These are phyloP conservation scores for Penicillium turbatum DNA, from an alignment of 495 filamentous ascomycete species.

Conservation along the genomic window DNA sequence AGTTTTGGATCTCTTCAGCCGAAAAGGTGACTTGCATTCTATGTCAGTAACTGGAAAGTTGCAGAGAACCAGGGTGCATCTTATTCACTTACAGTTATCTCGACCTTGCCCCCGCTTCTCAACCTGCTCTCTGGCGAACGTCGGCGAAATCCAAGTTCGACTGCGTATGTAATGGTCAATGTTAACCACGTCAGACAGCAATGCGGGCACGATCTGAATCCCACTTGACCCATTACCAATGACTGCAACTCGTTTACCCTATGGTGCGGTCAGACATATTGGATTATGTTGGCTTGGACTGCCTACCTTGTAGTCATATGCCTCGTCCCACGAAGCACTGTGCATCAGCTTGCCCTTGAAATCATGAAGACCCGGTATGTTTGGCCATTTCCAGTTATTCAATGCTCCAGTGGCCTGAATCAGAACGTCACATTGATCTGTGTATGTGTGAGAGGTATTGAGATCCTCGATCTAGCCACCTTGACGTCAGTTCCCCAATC, in stretches of 20 bases:
- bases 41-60: not conserved
- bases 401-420: constrained; percentile 43
- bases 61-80: too few species aligned
- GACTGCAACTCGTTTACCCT: constrained; percentile 48
- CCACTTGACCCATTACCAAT: constrained; percentile 52
- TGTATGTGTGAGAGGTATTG: too few species aligned
- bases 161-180: constrained; percentile 43
- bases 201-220: constrained; percentile 57
- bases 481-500: too few species aligned
- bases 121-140: constrained; percentile 32
- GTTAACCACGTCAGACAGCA: constrained; percentile 50
- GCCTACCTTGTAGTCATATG: constrained; percentile 31
- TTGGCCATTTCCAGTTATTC: constrained; percentile 55
- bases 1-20: constrained; percentile 42
- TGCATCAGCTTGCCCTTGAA: constrained; percentile 55
- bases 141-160: constrained; percentile 43
- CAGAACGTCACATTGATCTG: too few species aligned
- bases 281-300: too few species aligned
- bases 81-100: constrained; percentile 32
- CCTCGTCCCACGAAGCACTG: constrained; percentile 49
- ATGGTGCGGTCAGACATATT: constrained; percentile 15
- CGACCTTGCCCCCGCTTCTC: constrained; percentile 26
- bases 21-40: constrained; percentile 31
- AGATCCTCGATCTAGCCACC: too few species aligned
- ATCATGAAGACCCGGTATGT: constrained; percentile 48